phyloP scores from a whole-genome alignment of 768 basidiomycete genomes.

The Naganishia randhawae region DNA sequence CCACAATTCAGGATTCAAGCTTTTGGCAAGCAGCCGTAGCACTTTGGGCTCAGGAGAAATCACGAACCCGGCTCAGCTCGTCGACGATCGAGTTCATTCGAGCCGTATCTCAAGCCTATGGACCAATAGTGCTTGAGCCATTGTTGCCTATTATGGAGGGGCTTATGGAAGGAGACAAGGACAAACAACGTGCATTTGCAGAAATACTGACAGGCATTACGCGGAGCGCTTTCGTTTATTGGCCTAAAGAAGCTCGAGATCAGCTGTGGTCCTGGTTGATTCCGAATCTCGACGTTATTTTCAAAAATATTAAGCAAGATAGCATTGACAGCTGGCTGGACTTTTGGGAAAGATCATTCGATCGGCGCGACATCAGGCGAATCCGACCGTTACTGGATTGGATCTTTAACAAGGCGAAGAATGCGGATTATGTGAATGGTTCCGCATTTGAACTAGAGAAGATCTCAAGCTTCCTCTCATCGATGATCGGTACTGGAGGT shows the following conservation, averaged over 20 bases:
- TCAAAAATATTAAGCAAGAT: slow-evolving; percentile 76
- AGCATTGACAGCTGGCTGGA: slow-evolving; percentile 53
- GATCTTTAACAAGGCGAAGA: slow-evolving; percentile 63
- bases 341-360: slow-evolving; percentile 63
- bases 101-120: slow-evolving; percentile 68
- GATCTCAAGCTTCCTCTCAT: slow-evolving; percentile 63
- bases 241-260: slow-evolving; percentile 59
- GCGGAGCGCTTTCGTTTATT: slow-evolving; percentile 75
- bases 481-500: slow-evolving; percentile 64
- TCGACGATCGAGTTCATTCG: slow-evolving; percentile 54
- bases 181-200: slow-evolving; percentile 79
- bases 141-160: slow-evolving; percentile 62
- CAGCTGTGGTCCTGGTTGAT: slow-evolving; percentile 71
- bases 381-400: slow-evolving; percentile 69
- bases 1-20: slow-evolving; percentile 54
- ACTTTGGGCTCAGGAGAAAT: slow-evolving; percentile 79
- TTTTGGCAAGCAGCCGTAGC: slow-evolving; percentile 58
- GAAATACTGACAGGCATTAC: slow-evolving; percentile 73
- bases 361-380: slow-evolving; percentile 74
- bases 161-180: slow-evolving; percentile 62
- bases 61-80: slow-evolving; percentile 56
- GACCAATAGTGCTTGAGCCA: slow-evolving; percentile 64
- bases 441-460: slow-evolving; percentile 86
- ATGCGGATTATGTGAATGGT: slow-evolving; percentile 72
- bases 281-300: slow-evolving; percentile 61